Base-by-base conservation (phyloP, 2,329 filamentous ascomycete species). In the Alternaria incomplexa region DNA sequence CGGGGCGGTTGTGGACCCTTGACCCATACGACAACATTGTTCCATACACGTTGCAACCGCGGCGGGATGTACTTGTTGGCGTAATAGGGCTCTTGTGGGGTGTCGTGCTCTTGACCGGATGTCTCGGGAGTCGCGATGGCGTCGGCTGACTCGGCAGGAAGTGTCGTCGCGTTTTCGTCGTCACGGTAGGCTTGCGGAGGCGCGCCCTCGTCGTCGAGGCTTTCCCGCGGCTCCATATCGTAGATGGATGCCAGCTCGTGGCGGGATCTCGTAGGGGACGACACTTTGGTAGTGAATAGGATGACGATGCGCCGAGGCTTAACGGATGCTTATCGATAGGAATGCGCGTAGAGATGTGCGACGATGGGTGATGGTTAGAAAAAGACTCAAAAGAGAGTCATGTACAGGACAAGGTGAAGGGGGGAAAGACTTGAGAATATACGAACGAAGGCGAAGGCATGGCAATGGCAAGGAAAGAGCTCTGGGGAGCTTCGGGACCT, bases 11-110 rank as follows among this genome's bases (percentile, higher is more conserved):
- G 74, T 1, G 84, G 84, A 0, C 84, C 84, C 66, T 83, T 81
- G 12, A 82, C 78, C 84, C 84, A 86, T 70, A 26, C 84, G 60
- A 75, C 77, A 6, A 77, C 76, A 6, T 69, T 73, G 22, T 57
- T 66, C 78, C 81, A 83, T 52, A 73, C 76, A 73, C 56, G 75
- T 77, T 69, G 78, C 69, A 74, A 90, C 90, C 30, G 83, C 86
- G 75, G 90, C 91, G 78, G 77, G 7, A 81, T 68, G 48, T 80
- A 76, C 70, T 75, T 77, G 50, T 56, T 71, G 10, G 69, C 59
- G 44, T 63, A 64, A 53, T 72, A 70, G 1, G 69, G 61, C 32
- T 75, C 64, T 53, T 71, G 74, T 6, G 47, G 30, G 3, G 64
- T 46, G 32, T 68, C 64, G 45, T 69, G 65, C 54, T 73, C 70